These are phyloP conservation scores for Sporothrix dimorphospora DNA, from an alignment of 2,329 filamentous ascomycete species.

Conservation along the genomic window DNA sequence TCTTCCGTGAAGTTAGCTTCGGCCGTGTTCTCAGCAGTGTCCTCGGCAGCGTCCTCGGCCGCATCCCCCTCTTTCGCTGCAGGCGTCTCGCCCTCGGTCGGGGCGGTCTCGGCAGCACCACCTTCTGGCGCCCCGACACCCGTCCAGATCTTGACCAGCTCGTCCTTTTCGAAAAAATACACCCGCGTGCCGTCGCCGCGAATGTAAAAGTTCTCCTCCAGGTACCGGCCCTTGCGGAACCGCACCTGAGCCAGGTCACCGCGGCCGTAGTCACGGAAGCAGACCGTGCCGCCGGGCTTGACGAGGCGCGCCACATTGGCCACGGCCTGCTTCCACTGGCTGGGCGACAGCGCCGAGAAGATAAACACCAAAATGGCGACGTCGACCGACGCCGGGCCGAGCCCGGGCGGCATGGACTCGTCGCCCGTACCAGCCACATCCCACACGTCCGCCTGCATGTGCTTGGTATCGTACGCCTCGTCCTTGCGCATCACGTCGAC, in stretches of 20 bases:
- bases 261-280: slow-evolving; percentile 95
- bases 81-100: background rate
- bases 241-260: slow-evolving; percentile 95
- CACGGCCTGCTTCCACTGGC: slow-evolving; percentile 82
- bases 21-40: slow-evolving; percentile 31
- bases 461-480: slow-evolving; percentile 67
- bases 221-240: slow-evolving; percentile 92
- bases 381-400: slow-evolving; percentile 81
- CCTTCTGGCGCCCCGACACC: slow-evolving; percentile 38
- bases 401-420: slow-evolving; percentile 71
- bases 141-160: slow-evolving; percentile 80
- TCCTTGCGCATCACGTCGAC: slow-evolving; percentile 88
- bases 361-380: slow-evolving; percentile 96
- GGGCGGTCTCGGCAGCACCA: background rate
- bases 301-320: slow-evolving; percentile 79
- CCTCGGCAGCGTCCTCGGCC: background rate
- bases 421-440: slow-evolving; percentile 66
- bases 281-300: slow-evolving; percentile 88
- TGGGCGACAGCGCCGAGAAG: slow-evolving; percentile 86
- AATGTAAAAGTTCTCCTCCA: slow-evolving; percentile 97
- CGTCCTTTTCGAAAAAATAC: slow-evolving; percentile 92
- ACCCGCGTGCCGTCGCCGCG: slow-evolving; percentile 93
- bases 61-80: slow-evolving; percentile 30
- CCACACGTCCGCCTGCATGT: slow-evolving; percentile 92
- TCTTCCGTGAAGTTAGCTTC: slow-evolving; percentile 26